phyloP scores from a whole-genome alignment of 371 early-diverging fungal genomes.

The Mucor sp. region DNA sequence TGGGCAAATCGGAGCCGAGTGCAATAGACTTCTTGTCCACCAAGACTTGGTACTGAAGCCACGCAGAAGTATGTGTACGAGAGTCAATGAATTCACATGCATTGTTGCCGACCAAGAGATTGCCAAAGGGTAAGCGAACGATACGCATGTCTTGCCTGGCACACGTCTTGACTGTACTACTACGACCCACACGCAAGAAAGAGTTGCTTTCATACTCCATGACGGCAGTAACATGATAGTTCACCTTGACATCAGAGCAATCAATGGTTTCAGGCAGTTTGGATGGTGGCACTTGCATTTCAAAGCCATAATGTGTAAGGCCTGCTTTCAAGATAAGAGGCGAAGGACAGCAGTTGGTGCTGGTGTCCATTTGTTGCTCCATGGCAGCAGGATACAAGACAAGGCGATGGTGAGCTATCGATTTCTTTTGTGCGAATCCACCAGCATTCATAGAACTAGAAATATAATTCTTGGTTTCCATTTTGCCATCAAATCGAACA shows the following conservation, averaged over 20 bases:
- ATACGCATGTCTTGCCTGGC: conserved; percentile 4
- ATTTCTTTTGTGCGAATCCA: not conserved
- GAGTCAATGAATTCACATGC: conserved; percentile 9
- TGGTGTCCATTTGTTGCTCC: not conserved
- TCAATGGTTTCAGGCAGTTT: conserved; percentile 16
- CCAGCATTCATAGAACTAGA: conserved; percentile 3
- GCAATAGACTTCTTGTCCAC: conserved; percentile 17
- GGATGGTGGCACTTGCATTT: conserved; percentile 23
- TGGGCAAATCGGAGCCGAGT: conserved; percentile 11
- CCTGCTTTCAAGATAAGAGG: conserved; percentile 12
- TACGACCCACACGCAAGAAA: not conserved
- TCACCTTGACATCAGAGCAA: conserved; percentile 16
- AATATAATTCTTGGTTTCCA: conserved; percentile 12
- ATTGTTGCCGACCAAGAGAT: conserved; percentile 1
- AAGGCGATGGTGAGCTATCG: conserved; percentile 12
- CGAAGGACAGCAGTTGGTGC: too few species aligned
- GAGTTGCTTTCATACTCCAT: conserved; percentile 6
- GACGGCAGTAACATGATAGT: conserved; percentile 16
- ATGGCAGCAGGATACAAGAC: conserved; percentile 4
- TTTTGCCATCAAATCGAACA: conserved; percentile 14
- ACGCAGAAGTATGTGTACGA: conserved; percentile 3
- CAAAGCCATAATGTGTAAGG: conserved; percentile 17
- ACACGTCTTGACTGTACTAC: not conserved
- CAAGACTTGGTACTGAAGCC: conserved; percentile 20
- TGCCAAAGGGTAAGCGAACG: conserved; percentile 8